phyloP scores from a whole-genome alignment of 192 early-diverging fungal genomes.

The Borealophlyctis nickersoniae region DNA sequence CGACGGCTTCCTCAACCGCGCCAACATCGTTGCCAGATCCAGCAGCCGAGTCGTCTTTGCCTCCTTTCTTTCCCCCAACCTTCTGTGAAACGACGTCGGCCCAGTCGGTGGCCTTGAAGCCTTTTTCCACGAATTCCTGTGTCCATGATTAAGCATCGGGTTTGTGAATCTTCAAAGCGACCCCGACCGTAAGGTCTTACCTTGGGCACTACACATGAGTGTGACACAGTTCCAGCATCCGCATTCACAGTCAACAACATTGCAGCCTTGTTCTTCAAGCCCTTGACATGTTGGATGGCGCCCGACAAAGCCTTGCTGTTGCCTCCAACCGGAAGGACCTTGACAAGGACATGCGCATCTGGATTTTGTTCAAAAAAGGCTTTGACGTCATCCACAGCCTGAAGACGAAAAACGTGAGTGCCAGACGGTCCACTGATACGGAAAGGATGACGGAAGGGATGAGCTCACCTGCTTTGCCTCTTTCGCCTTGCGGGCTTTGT shows the following conservation, averaged over 20 bases:
- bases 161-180: no score
- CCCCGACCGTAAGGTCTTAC: conserved; percentile 19
- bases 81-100: conserved; percentile 75
- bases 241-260: conserved; percentile 78
- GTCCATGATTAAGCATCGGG: no score
- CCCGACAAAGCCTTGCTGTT: conserved; percentile 81
- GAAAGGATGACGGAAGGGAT: conserved; percentile 32
- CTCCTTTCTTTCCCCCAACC: conserved; percentile 91
- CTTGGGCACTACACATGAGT: conserved; percentile 82
- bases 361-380: conserved; percentile 65
- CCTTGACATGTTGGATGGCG: conserved; percentile 77
- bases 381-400: conserved; percentile 74
- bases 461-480: conserved; percentile 86
- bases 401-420: conserved; percentile 2
- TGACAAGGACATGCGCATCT: conserved; percentile 53
- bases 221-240: conserved; percentile 64
- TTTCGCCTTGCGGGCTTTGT: conserved; percentile 83
- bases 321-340: conserved; percentile 65
- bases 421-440: neutral
- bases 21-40: conserved; percentile 73
- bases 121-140: conserved; percentile 60
- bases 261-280: conserved; percentile 78
- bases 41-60: conserved; percentile 91
- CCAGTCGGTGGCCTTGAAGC: conserved; percentile 91
- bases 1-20: conserved; percentile 70